Evolutionary conservation across 768 basidiomycete species (phyloP).

Genomic region (Lentinula edodes): DNA sequence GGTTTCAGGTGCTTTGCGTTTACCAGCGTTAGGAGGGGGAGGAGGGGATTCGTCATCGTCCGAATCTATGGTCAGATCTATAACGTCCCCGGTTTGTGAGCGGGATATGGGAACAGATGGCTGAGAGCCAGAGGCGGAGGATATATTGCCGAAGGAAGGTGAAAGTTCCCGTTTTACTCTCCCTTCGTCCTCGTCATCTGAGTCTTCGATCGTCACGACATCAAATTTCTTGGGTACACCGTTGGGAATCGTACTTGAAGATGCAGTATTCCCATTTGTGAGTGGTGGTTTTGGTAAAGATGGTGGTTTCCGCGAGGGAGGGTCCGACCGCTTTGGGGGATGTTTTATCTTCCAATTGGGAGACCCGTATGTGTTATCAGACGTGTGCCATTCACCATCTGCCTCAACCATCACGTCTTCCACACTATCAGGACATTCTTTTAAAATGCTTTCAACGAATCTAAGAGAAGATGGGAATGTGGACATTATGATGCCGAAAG

Average conservation of each 20-base stretch:
- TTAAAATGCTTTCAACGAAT: constrained; percentile 84
- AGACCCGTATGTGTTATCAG: constrained; percentile 81
- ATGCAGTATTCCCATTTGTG: constrained; percentile 18
- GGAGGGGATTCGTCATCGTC: constrained; percentile 58
- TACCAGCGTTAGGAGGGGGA: constrained; percentile 29
- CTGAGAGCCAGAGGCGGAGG: constrained; percentile 23
- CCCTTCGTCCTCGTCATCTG: constrained; percentile 75
- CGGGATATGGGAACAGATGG: constrained; percentile 19
- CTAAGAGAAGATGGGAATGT: constrained; percentile 30
- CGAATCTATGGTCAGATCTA: constrained; percentile 80
- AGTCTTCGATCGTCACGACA: constrained; percentile 64
- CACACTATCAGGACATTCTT: constrained; percentile 66
- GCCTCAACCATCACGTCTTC: constrained; percentile 94
- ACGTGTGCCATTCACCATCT: constrained; percentile 94
- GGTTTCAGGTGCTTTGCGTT: constrained; percentile 58
- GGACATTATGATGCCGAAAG: not conserved
- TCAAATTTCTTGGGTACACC: constrained; percentile 43
- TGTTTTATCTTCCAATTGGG: constrained; percentile 60
- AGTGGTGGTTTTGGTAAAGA: constrained; percentile 8
- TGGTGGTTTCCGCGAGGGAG: constrained; percentile 30
- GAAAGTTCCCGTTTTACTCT: constrained; percentile 74
- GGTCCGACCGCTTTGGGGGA: constrained; percentile 23
- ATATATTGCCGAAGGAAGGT: constrained; percentile 49
- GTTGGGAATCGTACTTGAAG: constrained; percentile 22
- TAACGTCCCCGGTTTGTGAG: constrained; percentile 48